phyloP scores from a whole-genome alignment of 2,329 filamentous ascomycete genomes.

The Atkinsonella texensis region DNA sequence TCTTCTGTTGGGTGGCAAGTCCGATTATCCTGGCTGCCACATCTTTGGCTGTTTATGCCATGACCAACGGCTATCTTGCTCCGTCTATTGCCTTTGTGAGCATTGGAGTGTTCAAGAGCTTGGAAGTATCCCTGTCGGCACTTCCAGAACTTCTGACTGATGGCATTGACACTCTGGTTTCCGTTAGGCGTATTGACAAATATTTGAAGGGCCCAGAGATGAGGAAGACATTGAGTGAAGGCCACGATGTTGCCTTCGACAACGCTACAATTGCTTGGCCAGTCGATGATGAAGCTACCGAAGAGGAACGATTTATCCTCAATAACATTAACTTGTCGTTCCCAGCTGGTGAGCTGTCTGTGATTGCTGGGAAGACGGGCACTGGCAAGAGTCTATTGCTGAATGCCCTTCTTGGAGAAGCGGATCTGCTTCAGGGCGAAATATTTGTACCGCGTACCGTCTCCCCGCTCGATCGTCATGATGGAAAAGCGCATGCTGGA shows the following conservation, averaged over 20 bases:
- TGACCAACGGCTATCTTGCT: constrained; percentile 47
- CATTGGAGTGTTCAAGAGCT: constrained; percentile 59
- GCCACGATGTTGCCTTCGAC: constrained; percentile 51
- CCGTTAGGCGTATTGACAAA: constrained; percentile 56
- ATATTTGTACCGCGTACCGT: constrained; percentile 44
- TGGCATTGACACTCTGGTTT: constrained; percentile 61
- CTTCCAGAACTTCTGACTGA: constrained; percentile 64
- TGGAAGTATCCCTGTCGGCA: constrained; percentile 59
- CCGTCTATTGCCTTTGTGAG: constrained; percentile 72
- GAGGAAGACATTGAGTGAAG: constrained; percentile 37
- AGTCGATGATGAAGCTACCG: constrained; percentile 45
- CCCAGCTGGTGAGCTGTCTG: constrained; percentile 55
- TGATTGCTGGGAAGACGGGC: constrained; percentile 68
- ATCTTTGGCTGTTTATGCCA: constrained; percentile 56
- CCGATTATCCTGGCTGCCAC: constrained; percentile 63
- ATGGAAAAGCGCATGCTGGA: constrained; percentile 46
- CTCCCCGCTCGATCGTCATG: constrained; percentile 41
- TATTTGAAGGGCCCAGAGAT: constrained; percentile 60
- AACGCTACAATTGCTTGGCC: constrained; percentile 65
- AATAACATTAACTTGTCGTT: constrained; percentile 54
- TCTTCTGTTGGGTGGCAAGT: constrained; percentile 60
- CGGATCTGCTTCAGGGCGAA: constrained; percentile 52
- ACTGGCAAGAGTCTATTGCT: constrained; percentile 68
- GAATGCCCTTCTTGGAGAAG: constrained; percentile 62
- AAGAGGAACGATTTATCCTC: constrained; percentile 51